These are phyloP conservation scores for Diaporthe eres DNA, from an alignment of 2,329 filamentous ascomycete species.

Conservation along the genomic window DNA sequence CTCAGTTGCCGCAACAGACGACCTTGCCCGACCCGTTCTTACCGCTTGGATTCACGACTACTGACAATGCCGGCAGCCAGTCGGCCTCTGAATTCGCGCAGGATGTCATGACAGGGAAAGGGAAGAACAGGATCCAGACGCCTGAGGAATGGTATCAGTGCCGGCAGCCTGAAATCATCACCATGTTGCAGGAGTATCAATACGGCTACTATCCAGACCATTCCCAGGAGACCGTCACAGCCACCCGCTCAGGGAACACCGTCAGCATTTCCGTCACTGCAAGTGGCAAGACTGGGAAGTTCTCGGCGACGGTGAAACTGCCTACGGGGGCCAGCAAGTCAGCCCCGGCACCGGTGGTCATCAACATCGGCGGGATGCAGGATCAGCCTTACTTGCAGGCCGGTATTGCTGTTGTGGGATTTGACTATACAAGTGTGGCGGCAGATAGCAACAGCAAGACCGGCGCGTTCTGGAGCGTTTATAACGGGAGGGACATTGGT, in stretches of 20 bases:
- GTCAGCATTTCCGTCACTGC: conserved; percentile 59
- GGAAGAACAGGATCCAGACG: conserved; percentile 57
- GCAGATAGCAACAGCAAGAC: conserved; percentile 64
- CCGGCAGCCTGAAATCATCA: conserved; percentile 64
- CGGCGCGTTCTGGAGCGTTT: conserved; percentile 64
- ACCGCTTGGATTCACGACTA: conserved; percentile 55
- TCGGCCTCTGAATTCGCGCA: conserved; percentile 48
- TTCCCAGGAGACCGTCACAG: conserved; percentile 60
- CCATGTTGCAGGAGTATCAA: conserved; percentile 65
- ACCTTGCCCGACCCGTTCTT: conserved; percentile 62
- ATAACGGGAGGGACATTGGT: conserved; percentile 64
- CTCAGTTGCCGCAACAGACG: conserved; percentile 53
- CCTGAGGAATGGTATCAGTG: conserved; percentile 64
- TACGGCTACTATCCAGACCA: conserved; percentile 67
- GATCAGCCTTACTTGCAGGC: conserved; percentile 61
- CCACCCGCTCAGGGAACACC: conserved; percentile 60
- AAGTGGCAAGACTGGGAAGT: conserved; percentile 59
- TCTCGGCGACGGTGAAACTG: conserved; percentile 59
- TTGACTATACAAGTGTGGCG: conserved; percentile 63
- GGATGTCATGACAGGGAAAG: conserved; percentile 56
- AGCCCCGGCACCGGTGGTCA: conserved; percentile 60
- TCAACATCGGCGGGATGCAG: conserved; percentile 65
- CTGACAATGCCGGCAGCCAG: conserved; percentile 51
- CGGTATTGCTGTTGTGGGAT: conserved; percentile 64
- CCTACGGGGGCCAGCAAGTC: conserved; percentile 52